Base-by-base conservation (phyloP, 768 basidiomycete species). In the Mycena sanguinolenta region DNA sequence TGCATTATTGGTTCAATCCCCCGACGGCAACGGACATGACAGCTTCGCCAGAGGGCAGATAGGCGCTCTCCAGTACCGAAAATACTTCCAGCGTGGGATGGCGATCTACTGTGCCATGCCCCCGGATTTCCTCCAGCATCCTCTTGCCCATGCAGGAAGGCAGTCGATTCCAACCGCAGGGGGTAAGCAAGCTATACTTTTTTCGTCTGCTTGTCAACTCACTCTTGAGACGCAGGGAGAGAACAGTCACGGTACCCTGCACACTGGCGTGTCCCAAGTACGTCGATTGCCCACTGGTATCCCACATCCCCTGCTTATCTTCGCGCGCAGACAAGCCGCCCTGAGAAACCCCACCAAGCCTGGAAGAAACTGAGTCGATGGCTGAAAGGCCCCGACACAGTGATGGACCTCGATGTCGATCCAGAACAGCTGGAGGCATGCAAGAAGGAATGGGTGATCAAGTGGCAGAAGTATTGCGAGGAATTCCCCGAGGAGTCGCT, bases 401-500 rank as follows among this genome's bases (percentile, higher is more conserved):
- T 66, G 5, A 67, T 67, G 65, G 27, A 60, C 3, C 38, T 60
- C 4, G 65, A 60, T 19, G 14, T 67, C 17, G 65, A 62, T 32
- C 65, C 65, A 5, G 67, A 67, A 16, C 38, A 38, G 55, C 7
- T 73, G 30, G 57, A 70, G 9, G 63, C 32, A 8, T 69, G 34
- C 36, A 55, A 8, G 38, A 62, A 69, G 60, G 46, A 61, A 32
- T 75, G 74, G 74, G 50, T 25, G 12, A 13, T 59, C 2, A 73
- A 68, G 58, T 75, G 74, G 74, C 49, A 58, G 21, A 46, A 73
- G 19, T 73, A 36, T 25, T 34, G 44, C 17, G 55, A 67, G 34
- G 52, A 39, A 2, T 61, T 65, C 28, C 65, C 55, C 0, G 49
- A 62, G 25, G 57, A 57, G 9, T 38, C 36, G 3, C 50, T 58